Base-by-base conservation (phyloP, 345 rosid species). In the Syzygium aromaticum region DNA sequence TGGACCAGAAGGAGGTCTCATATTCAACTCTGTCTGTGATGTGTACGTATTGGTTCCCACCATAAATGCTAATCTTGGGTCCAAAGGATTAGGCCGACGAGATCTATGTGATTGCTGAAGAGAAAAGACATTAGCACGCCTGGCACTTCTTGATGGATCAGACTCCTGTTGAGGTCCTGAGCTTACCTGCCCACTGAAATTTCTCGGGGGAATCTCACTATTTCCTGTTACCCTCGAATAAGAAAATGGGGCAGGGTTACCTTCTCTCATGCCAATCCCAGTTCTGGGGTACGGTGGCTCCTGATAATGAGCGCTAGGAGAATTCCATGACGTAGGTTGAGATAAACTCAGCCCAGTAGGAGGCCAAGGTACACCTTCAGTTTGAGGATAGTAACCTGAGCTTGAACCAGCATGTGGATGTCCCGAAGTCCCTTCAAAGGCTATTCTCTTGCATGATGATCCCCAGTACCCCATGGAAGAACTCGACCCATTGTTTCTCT, bases 381-480 rank as follows among this genome's bases (percentile, higher is more conserved):
- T 86, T 88, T 92, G 96, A 63, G 92, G 90, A 90, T 89, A 84
- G 88, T 89, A 88, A 89, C 93, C 90, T 67, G 96, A 92, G 87
- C 93, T 93, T 88, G 91, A 94, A 61, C 91, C 91, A 28, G 93
- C 87, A 89, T 90, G 93, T 67, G 95, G 91, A 80, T 88, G 94
- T 89, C 94, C 93, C 54, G 98, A 93, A 63, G 94, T 89, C 88
- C 97, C 98, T 90, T 97, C 98, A 88, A 94, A 94, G 84, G 97
- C 94, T 92, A 92, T 97, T 93, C 99, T 94, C 91, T 97, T 96
- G 96, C 98, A 94, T 52, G 99, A 96, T 82, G 89, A 89, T 85
- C 96, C 95, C 97, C 97, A 94, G 89, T 91, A 88, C 84, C 94
- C 94, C 85, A 93, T 84, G 52, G 98, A 90, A 83, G 96, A 91